Base-by-base conservation (phyloP, 1,139 yeast genomes). In the Kazachstania sp. region DNA sequence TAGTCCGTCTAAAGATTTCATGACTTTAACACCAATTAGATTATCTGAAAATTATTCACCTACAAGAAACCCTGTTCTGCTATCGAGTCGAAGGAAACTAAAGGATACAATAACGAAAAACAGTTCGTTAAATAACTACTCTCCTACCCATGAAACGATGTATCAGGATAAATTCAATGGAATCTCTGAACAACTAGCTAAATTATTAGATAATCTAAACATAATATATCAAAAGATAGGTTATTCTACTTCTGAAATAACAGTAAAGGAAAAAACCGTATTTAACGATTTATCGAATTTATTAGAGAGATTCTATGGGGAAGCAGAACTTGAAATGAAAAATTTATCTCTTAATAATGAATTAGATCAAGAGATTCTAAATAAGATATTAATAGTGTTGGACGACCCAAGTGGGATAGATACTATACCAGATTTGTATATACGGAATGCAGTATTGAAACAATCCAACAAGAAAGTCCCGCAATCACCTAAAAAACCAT, bases 181-280 rank as follows among this genome's bases (percentile, higher is more conserved):
- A 35, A 63, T 69, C 3, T 63, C 71, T 0, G 48, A 53, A 16
- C 68, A 68, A 39, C 51, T 70, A 13, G 62, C 64, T 15, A 58
- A 55, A 11, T 51, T 69, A 8, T 51, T 69, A 36, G 62, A 59
- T 19, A 60, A 64, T 44, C 49, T 70, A 11, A 62, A 67, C 36
- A 57, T 59, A n/a, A 61, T 69, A 16, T 68, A 69, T 53, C 59
- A 60, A 36, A 67, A 64, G 45, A 69, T 70, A 32, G 73, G 73
- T 1, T 67, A 68, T 45, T 66, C 72, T 1, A 60, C 65, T 39
- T 54, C 57, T 13, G 71, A 68, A 39, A 66, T 68, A 2, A 57
- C 61, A 26, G 55, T 57, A 37, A 69, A 67, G 45, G 72, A 70
- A 47, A 63, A 61, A 38, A 49, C 54, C n/a, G 59, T 70, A 12